phyloP scores from a whole-genome alignment of 208 protist species.

The Trypanosoma avium region DNA sequence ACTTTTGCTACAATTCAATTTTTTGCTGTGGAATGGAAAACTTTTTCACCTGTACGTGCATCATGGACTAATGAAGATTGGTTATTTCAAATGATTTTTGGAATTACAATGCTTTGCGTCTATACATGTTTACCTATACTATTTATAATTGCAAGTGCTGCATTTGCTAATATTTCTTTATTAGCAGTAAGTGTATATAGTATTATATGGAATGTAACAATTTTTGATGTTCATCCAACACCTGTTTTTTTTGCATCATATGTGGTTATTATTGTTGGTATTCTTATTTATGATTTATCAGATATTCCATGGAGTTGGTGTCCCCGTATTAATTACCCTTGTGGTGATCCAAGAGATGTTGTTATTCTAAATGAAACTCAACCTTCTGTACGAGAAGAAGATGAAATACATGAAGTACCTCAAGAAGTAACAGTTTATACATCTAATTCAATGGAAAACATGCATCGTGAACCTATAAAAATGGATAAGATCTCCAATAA shows the following conservation, averaged over 20 bases:
- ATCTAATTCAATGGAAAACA: too few relatives aligned
- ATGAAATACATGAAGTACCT: background rate
- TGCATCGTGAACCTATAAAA: too few relatives aligned
- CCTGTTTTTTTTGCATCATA: slow-evolving; percentile 69
- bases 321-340: slow-evolving; percentile 61
- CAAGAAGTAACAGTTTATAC: background rate
- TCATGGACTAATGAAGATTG: slow-evolving; percentile 63
- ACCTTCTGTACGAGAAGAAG: background rate
- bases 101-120: slow-evolving; percentile 75
- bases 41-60: slow-evolving; percentile 39
- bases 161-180: slow-evolving; percentile 84
- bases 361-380: background rate
- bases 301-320: slow-evolving; percentile 59
- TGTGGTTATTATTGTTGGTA: slow-evolving; percentile 68
- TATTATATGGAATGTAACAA: slow-evolving; percentile 83
- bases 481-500: too few relatives aligned
- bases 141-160: slow-evolving; percentile 72
- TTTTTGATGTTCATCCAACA: slow-evolving; percentile 78
- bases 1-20: slow-evolving; percentile 78
- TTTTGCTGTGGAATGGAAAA: slow-evolving; percentile 73
- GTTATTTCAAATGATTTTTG: slow-evolving; percentile 81
- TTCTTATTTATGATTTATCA: slow-evolving; percentile 68
- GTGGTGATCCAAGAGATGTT: slow-evolving; percentile 27
- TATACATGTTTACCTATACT: slow-evolving; percentile 77
- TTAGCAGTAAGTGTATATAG: slow-evolving; percentile 68